phyloP scores from a whole-genome alignment of 352 stramenopile species.

The Lagenidium giganteum region DNA sequence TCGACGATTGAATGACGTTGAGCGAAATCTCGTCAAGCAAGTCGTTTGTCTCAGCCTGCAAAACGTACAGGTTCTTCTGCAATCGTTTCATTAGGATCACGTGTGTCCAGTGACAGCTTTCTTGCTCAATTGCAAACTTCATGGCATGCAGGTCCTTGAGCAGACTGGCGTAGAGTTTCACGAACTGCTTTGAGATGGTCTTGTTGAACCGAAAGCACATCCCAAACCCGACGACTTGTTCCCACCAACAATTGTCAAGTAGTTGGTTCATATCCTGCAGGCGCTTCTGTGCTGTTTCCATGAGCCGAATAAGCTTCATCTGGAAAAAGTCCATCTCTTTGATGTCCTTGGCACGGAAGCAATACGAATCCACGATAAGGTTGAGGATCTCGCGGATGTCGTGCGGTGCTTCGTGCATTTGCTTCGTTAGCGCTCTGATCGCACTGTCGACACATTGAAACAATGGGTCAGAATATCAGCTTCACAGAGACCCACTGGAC shows the following conservation, averaged over 20 bases:
- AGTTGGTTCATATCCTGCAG: constrained; percentile 43
- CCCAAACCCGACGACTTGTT: constrained; percentile 55
- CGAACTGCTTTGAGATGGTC: constrained; percentile 59
- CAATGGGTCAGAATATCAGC: too few species aligned
- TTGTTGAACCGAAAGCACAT: constrained; percentile 66
- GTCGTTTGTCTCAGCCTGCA: constrained; percentile 60
- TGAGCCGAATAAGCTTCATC: constrained; percentile 39
- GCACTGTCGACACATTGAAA: constrained; percentile 20
- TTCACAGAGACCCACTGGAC: too few species aligned
- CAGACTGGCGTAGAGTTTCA: constrained; percentile 50
- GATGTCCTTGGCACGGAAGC: constrained; percentile 66
- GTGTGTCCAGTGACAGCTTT: constrained; percentile 61
- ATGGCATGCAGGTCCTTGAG: constrained; percentile 62
- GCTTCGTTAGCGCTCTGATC: constrained; percentile 37
- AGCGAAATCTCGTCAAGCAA: constrained; percentile 60
- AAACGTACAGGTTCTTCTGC: constrained; percentile 60
- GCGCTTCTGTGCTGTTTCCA: constrained; percentile 25
- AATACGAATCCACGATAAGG: constrained; percentile 78
- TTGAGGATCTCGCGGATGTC: constrained; percentile 74
- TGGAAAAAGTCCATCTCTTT: constrained; percentile 75
- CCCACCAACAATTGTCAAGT: constrained; percentile 68
- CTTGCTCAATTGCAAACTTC: constrained; percentile 66
- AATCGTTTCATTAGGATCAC: constrained; percentile 53
- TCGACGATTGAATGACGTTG: constrained; percentile 18
- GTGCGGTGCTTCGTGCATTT: constrained; percentile 42